Base-by-base conservation (phyloP, 495 filamentous ascomycete species). In the Penicillium atrosanguineum region DNA sequence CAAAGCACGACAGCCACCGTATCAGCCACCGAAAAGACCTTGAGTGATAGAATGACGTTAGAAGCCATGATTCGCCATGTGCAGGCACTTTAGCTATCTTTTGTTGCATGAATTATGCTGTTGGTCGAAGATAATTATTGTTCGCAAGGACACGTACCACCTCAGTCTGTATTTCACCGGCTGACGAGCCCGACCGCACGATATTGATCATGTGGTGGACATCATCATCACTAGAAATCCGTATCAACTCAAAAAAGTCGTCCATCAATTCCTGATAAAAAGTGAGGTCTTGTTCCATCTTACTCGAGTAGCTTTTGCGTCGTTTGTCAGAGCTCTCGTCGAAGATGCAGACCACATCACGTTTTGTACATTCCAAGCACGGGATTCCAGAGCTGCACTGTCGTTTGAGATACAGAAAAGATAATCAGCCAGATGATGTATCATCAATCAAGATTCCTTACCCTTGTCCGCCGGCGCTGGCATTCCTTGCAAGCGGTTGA, bases 151-250 rank as follows among this genome's bases (percentile, higher is more conserved):
- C 9, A 12, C 4, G 23, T 4, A 9, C 26, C 43, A 45, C 23
- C 19, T 45, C 23, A 20, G 21, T 28, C 28, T 45, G 43, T 25
- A 45, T 45, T n/a, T 25, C n/a, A n/a, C 23, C 26, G 20, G n/a
- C 25, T n/a, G 43, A 45, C 15, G 43, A 25, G 15, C 43, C 43
- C 43, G 43, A 45, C 43, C 43, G 43, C 43, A 45, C 43, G 25
- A 28, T 26, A 28, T 45, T n/a, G 23, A 45, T 45, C 7, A 45
- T 45, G 18, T 45, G 43, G n/a, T 45, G 43, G 23, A 28, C 20
- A 12, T 26, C 43, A 29, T 23, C 43, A 23, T 45, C 21, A 28
- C 15, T 28, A 45, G 43, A 45, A 0, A 5, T 15, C 43, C 43
- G 43, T 1, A 45, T 45, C 3, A 11, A 0, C 43, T 7, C 7